These are phyloP conservation scores for Lichtheimia ramosa DNA, from an alignment of 371 early-diverging fungal species.

Conservation along the genomic window DNA sequence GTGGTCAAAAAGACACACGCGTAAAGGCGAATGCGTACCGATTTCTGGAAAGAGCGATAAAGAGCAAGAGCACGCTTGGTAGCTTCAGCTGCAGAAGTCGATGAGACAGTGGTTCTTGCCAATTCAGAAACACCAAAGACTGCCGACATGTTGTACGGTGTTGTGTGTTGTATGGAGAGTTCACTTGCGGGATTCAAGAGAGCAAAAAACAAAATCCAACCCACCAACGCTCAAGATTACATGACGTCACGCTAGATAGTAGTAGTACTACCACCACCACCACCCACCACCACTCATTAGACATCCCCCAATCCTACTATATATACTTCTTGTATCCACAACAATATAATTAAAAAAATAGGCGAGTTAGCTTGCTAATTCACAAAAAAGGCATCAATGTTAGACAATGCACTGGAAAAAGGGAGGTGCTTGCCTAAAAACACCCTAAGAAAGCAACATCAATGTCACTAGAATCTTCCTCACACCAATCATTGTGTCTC, in stretches of 20 bases:
- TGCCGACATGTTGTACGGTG: slow-evolving; percentile 19
- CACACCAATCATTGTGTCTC: too few relatives aligned
- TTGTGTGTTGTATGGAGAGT: neutral
- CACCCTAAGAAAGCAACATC: too few relatives aligned
- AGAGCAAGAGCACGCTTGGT: slow-evolving; percentile 57
- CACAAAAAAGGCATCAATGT: too few relatives aligned
- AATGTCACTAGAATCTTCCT: too few relatives aligned
- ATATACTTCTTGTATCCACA: neutral
- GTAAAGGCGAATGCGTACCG: slow-evolving; percentile 34
- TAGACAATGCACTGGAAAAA: too few relatives aligned
- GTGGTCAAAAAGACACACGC: neutral
- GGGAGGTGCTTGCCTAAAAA: too few relatives aligned
- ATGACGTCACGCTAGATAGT: neutral
- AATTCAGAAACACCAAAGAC: slow-evolving; percentile 43
- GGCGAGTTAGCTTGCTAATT: too few relatives aligned
- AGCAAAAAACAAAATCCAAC: neutral
- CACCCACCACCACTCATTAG: neutral
- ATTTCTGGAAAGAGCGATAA: slow-evolving; percentile 70
- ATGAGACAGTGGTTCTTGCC: slow-evolving; percentile 61
- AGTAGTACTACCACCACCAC: neutral
- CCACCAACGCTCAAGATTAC: neutral
- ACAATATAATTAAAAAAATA: too few relatives aligned
- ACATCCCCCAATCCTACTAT: neutral
- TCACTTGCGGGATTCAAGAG: neutral
- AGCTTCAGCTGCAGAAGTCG: slow-evolving; percentile 57